Base-by-base conservation (phyloP, 148 eudicot genomes). In the Salicornia ramosissima region DNA sequence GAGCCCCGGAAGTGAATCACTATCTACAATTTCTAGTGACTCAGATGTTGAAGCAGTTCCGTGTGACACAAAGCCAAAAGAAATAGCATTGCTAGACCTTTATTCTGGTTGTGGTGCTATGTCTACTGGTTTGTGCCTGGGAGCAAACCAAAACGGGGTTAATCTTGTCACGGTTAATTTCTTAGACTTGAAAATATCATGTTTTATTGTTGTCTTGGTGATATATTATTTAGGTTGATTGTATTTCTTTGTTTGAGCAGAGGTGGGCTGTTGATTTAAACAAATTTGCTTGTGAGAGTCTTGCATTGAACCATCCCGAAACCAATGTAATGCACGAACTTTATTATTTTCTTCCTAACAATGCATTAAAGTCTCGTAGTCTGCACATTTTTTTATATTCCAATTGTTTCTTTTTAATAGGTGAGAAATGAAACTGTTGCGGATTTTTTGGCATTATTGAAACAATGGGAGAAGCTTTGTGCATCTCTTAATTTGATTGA, bases 231-330 rank as follows among this genome's bases (percentile, higher is more conserved):
- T 19, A n/a, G 34, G 24, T 22, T 67, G 15, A 40, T 13, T 39
- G 55, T 52, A 34, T 74, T 11, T 19, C 14, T 40, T 52, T 40
- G 18, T 36, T 71, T 43, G 26, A 69, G 60, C 69, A 90, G 98
- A 86, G 79, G 85, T 94, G 97, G 99, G 97, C 99, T 0, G 84
- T 94, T 55, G 97, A 94, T 59, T 0, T 83, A 0, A 88, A 90
- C 69, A 8, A 36, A 26, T 59, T 65, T 81, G 97, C 99, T 7
- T 90, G 97, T 59, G 71, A 90, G 40, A 90, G 93, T 64, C 67
- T 94, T 2, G 79, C 72, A 24, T 60, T 83, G 14, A 94, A 94
- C 70, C 99, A 94, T 74, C 97, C 97, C 0, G 91, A 90, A 72
- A 87, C 99, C 4, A 29, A 90, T 84, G 98, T 78, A 68, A 30